Base-by-base conservation (phyloP, 148 eudicot species). In the Persicaria tinctoria region DNA sequence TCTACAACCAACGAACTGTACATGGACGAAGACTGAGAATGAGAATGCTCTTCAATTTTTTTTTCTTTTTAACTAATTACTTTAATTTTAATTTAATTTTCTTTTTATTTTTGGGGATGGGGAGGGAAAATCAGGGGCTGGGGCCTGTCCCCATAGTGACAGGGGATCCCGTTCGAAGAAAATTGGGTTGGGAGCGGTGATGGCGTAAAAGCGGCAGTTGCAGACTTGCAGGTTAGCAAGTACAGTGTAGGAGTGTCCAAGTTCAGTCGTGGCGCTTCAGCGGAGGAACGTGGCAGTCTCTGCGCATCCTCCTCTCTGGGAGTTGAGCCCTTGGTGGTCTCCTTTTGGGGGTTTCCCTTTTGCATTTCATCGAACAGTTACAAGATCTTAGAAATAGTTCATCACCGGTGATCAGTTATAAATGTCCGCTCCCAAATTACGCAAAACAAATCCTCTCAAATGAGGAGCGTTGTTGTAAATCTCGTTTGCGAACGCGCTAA, bases 271-370 rank as follows among this genome's bases (percentile, higher is more conserved):
- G 70, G 70, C 70, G 70, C 70, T 38, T 66, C 18, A 13, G 48
- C 48, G 46, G 46, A 66, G 17, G 70, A 41, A 66, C 70, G 70
- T 66, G 70, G 70, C 70, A 66, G 18, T 41, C 70, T 66, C 70
- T 66, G 47, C 48, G 70, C 18, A 41, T 32, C 41, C 41, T 32
- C 41, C 41, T 32, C 59, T 55, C 12, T 55, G 59, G 18, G 18
- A 55, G 7, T n/a, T 6, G 17, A 0, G 59, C 59, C 59, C 18
- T 55, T 55, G 18, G 59, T 16, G 20, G 14, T n/a, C 59, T 14
- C 59, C 20, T 54, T 4, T 32, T 54, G 18, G 32, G 32, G 63
- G 8, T 18, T 18, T 56, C 6, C 27, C 20, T 56, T 56, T 56
- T 20, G 62, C 62, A 17, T 56, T 17, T 57, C 10, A 17, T 20